phyloP scores from a whole-genome alignment of 306 rosid species.

The Trichosanthes truncata region DNA sequence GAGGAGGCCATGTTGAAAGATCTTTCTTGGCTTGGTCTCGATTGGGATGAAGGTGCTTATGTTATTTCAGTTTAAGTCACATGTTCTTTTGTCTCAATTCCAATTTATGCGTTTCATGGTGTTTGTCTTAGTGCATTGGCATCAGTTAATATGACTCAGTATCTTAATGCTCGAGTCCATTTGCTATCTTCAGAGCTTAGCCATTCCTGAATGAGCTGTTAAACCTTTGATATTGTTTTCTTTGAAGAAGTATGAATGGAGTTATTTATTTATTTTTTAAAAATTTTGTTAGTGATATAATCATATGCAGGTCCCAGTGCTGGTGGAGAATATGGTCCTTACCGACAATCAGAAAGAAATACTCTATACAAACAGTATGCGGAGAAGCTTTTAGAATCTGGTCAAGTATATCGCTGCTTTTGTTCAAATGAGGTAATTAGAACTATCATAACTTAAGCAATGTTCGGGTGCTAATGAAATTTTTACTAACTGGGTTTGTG shows the following conservation, averaged over 20 bases:
- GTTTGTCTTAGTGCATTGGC: not conserved
- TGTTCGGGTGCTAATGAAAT: not conserved
- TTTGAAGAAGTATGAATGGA: not conserved
- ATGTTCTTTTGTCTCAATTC: not conserved
- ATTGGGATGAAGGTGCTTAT: constrained; percentile 81
- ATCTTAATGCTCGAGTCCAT: not conserved
- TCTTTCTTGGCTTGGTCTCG: constrained; percentile 93
- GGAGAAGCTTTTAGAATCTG: constrained; percentile 65
- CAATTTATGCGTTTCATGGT: not conserved
- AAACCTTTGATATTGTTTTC: not conserved
- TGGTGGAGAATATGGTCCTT: constrained; percentile 95
- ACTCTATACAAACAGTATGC: constrained; percentile 64
- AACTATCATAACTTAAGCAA: not conserved
- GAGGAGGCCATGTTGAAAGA: constrained; percentile 80
- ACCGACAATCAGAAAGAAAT: constrained; percentile 90
- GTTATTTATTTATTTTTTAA: not conserved
- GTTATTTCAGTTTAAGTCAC: not conserved
- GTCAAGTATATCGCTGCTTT: constrained; percentile 79
- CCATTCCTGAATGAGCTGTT: not conserved
- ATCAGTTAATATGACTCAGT: not conserved
- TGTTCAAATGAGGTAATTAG: constrained; percentile 71
- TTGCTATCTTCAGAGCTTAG: not conserved
- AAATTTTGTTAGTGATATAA: constrained; percentile 9
- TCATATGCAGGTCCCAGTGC: constrained; percentile 64
- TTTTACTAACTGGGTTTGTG: not conserved